Evolutionary conservation across 768 basidiomycete species (phyloP).

Genomic region (Termitomyces sp.): DNA sequence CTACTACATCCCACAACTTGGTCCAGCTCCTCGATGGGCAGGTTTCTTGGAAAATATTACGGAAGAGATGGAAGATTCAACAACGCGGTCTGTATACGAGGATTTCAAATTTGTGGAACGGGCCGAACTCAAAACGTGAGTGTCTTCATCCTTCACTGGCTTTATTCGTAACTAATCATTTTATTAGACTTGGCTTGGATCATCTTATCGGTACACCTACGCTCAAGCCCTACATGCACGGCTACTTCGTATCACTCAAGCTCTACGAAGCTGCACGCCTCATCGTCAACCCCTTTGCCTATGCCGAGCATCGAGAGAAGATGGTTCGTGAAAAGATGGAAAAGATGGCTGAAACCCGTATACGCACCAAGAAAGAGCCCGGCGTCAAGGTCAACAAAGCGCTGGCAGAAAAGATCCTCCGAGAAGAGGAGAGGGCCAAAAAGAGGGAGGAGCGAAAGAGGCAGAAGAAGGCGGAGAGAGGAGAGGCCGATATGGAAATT

Average conservation of each 20-base stretch:
- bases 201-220: constrained; percentile 93
- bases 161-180: constrained; percentile 5
- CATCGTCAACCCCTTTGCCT: constrained; percentile 95
- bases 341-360: constrained; percentile 89
- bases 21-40: constrained; percentile 95
- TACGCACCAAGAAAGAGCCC: constrained; percentile 74
- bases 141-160: constrained; percentile 21
- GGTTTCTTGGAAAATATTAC: constrained; percentile 98
- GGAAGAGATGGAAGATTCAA: constrained; percentile 95
- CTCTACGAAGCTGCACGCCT: constrained; percentile 94
- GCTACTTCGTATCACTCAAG: constrained; percentile 95
- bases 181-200: constrained; percentile 80
- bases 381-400: constrained; percentile 75
- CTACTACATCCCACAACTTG: constrained; percentile 94
- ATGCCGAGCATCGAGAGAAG: constrained; percentile 91
- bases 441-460: constrained; percentile 57
- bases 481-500: constrained; percentile 35
- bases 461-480: constrained; percentile 40
- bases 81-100: constrained; percentile 77
- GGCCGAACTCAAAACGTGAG: constrained; percentile 79
- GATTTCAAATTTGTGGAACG: constrained; percentile 98
- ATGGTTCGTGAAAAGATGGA: constrained; percentile 87
- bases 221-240: constrained; percentile 99
- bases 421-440: constrained; percentile 59
- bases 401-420: constrained; percentile 81